Evolutionary conservation across 495 filamentous ascomycete species (phyloP).

Genomic region (Glutinoglossum americanum): DNA sequence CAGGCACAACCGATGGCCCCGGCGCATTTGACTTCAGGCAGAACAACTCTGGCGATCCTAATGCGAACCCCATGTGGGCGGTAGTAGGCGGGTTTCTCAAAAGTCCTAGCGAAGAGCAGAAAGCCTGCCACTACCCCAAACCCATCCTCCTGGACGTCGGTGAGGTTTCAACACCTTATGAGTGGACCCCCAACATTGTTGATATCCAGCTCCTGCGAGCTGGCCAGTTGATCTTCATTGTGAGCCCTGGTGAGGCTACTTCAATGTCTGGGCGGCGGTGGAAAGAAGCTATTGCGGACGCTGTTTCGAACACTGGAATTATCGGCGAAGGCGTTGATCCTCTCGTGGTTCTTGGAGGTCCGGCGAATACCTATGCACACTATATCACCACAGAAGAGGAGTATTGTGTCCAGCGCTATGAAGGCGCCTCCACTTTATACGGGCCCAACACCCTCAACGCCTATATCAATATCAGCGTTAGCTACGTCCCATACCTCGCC

Average conservation of each 20-base stretch:
- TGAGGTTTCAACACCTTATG: slow-evolving; percentile 55
- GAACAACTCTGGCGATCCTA: slow-evolving; percentile 46
- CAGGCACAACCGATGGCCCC: slow-evolving; percentile 83
- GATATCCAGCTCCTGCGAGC: slow-evolving; percentile 79
- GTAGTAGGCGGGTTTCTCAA: slow-evolving; percentile 54
- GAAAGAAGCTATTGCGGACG: slow-evolving; percentile 38
- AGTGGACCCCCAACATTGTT: slow-evolving; percentile 83
- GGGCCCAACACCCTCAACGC: slow-evolving; percentile 80
- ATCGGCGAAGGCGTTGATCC: slow-evolving; percentile 21
- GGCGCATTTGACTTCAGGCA: slow-evolving; percentile 91
- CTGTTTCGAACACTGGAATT: not conserved
- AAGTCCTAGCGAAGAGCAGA: slow-evolving; percentile 46
- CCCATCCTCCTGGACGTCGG: slow-evolving; percentile 82
- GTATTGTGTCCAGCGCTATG: slow-evolving; percentile 77
- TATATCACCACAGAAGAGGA: slow-evolving; percentile 91
- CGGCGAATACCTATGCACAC: slow-evolving; percentile 88
- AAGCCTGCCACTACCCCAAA: slow-evolving; percentile 61
- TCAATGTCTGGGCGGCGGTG: slow-evolving; percentile 91
- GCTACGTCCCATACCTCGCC: slow-evolving; percentile 47
- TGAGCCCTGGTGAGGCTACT: slow-evolving; percentile 77
- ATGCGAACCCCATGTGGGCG: slow-evolving; percentile 67
- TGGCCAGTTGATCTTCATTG: slow-evolving; percentile 70
- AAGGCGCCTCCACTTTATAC: slow-evolving; percentile 87
- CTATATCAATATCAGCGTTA: slow-evolving; percentile 67
- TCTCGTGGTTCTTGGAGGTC: slow-evolving; percentile 73